Evolutionary conservation across 1,284 basidiomycete genomes (phyloP), one percentile per base, ranked within the genome.

Genomic region (Ustilago crameri): DNA sequence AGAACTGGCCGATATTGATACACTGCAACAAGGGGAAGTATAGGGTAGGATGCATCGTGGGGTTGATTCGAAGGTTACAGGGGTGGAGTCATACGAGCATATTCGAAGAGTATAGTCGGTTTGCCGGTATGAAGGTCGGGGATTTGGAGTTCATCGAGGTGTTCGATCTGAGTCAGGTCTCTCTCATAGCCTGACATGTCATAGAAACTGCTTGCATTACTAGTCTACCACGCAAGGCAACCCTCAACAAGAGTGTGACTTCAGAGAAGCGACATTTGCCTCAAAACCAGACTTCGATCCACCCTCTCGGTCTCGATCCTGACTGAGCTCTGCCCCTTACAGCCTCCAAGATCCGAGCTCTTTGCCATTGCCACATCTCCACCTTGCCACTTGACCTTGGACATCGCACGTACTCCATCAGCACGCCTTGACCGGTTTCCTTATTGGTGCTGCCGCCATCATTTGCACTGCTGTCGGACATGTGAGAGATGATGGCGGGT

Each of bases 1-100:
- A 55, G 8, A 80, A 83, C 37, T 62, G 68, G 45, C 81, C 80
- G 3, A 72, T 81, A 23, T 63, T 83, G 26, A 67, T 83, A 22
- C 81, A 83, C 48, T 83, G 81, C 70, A 83, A 83, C 51, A 83
- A 83, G 47, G 81, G 80, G 42, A 79, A 81, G 51, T 81, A 82
- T 48, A 60, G 81, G 23, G 80, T 81, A 8, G 81, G 81, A 0
- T 77, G 76, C 51, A 50, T 83, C 12, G 77, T 79, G 0, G 81
- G 79, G 2, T 52, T 79, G 52, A 30, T 83, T 1, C 68, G 81
- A 8, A 66, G 78, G 34, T 47, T 83, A 27, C 81, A 83, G 38
- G 75, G 79, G 10, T 83, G 81, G 81, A 79, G 72, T 42, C 75
- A 82, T 51, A 81, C 81, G 8, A 74, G 64, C 45, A 80, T 82